phyloP scores from a whole-genome alignment of 306 rosid genomes.

The Pterocarpus santalinus region DNA sequence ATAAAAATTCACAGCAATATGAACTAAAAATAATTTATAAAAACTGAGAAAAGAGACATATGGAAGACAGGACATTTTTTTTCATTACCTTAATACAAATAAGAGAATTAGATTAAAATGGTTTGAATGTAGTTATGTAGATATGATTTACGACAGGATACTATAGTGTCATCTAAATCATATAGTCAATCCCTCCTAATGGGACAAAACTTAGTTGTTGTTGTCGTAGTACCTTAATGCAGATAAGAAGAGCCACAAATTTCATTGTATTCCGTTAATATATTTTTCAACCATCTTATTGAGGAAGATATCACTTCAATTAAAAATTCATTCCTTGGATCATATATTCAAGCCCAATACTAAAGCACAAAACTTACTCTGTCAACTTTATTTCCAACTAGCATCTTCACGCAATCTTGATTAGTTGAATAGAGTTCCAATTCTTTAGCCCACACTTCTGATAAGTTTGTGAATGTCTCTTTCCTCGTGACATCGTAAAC shows the following conservation, averaged over 20 bases:
- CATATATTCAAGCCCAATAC: constrained; percentile 16
- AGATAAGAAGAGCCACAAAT: constrained; percentile 17
- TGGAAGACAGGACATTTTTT: background rate
- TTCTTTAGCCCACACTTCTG: constrained; percentile 95
- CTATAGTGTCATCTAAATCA: too few species aligned
- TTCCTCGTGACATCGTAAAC: constrained; percentile 92
- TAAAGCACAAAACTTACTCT: constrained; percentile 65
- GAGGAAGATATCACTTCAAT: constrained; percentile 2
- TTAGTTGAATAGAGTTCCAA: constrained; percentile 80
- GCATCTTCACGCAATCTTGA: constrained; percentile 88
- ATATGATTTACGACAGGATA: too few species aligned
- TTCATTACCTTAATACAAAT: background rate
- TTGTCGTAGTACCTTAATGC: background rate
- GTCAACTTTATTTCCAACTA: constrained; percentile 96
- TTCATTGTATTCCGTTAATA: constrained; percentile 7
- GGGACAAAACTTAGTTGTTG: too few species aligned
- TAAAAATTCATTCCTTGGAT: constrained; percentile 19
- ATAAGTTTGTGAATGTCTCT: constrained; percentile 84
- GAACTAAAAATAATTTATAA: background rate
- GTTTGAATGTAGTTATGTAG: too few species aligned
- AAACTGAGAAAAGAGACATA: background rate
- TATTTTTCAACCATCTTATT: background rate
- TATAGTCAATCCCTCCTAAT: too few species aligned
- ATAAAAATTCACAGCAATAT: background rate
- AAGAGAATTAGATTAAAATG: too few species aligned